Conservation (phyloP, 352 stramenopile genomes). For the Hyaloperonospora arabidopsidis region DNA sequence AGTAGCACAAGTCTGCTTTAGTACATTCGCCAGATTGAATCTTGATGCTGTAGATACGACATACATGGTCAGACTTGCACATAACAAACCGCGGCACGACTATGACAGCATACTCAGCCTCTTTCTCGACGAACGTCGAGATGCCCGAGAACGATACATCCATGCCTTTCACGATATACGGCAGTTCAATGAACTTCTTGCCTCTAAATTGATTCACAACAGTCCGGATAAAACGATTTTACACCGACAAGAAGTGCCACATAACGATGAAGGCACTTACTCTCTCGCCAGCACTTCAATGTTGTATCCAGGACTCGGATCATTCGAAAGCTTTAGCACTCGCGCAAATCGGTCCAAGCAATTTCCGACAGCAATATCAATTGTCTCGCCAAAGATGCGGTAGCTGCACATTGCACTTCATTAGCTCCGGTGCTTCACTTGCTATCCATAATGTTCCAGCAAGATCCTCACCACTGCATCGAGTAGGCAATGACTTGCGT, state of each 20-base stretch:
- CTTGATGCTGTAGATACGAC: constrained; percentile 45
- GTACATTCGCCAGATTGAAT: constrained; percentile 86
- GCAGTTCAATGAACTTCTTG: constrained; percentile 92
- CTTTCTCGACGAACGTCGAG: constrained; percentile 94
- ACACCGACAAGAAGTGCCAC: background rate
- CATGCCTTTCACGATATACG: constrained; percentile 99
- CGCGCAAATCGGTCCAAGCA: constrained; percentile 97
- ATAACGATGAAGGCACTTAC: constrained; percentile 22
- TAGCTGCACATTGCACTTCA: constrained; percentile 61
- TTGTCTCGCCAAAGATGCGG: constrained; percentile 99
- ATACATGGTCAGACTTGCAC: background rate
- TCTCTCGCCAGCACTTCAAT: constrained; percentile 97
- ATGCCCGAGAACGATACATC: constrained; percentile 98
- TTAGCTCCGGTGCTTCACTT: background rate
- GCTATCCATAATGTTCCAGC: background rate
- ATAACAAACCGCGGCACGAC: background rate
- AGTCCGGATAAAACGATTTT: too few species aligned
- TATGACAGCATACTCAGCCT: constrained; percentile 55
- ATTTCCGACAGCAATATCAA: constrained; percentile 99
- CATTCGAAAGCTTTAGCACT: constrained; percentile 94
- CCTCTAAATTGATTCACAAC: constrained; percentile 32
- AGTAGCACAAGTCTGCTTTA: constrained; percentile 96
- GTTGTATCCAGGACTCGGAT: constrained; percentile 98
- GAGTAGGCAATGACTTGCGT: constrained; percentile 93
- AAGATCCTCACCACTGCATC: constrained; percentile 55